These are phyloP conservation scores for Candida sanyiensis DNA, from an alignment of 805 yeast genomes.

Conservation along the genomic window DNA sequence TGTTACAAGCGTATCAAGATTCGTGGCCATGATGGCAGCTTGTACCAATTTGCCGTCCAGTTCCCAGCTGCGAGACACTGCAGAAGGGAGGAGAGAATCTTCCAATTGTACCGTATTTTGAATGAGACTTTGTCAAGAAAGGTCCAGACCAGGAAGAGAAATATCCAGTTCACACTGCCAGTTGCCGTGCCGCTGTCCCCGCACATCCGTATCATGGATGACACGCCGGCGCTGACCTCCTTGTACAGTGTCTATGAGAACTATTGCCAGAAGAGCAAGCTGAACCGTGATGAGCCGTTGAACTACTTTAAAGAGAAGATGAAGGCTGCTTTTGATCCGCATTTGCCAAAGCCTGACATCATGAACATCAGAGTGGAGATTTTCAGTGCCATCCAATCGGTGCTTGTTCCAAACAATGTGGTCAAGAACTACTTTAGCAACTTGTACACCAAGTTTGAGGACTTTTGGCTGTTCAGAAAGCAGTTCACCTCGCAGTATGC, in stretches of 20 bases:
- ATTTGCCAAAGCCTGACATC: conserved; percentile 88
- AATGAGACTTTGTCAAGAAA: conserved; percentile 73
- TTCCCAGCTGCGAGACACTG: conserved; percentile 97
- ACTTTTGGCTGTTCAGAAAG: conserved; percentile 94
- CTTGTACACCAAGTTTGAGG: conserved; percentile 74
- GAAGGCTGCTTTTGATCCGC: conserved; percentile 89
- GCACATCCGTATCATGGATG: conserved; percentile 88
- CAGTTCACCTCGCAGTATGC: conserved; percentile 95
- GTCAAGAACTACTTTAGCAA: conserved; percentile 71
- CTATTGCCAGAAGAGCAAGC: conserved; percentile 65
- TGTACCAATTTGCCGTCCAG: conserved; percentile 92
- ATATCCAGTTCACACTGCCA: conserved; percentile 81
- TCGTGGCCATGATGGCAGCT: conserved; percentile 88
- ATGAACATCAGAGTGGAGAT: conserved; percentile 88
- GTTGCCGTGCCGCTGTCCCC: conserved; percentile 92
- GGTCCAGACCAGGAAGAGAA: conserved; percentile 83
- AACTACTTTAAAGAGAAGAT: conserved; percentile 79
- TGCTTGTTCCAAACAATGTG: conserved; percentile 79
- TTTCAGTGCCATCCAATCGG: conserved; percentile 80
- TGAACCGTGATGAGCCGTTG: conserved; percentile 84
- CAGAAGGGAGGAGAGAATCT: conserved; percentile 90
- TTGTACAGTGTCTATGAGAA: conserved; percentile 85
- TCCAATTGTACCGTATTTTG: conserved; percentile 85
- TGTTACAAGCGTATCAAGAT: conserved; percentile 86
- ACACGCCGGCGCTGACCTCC: conserved; percentile 62